Base-by-base conservation (phyloP, 2,329 filamentous ascomycete species). In the Pseudomassariella vexata region DNA sequence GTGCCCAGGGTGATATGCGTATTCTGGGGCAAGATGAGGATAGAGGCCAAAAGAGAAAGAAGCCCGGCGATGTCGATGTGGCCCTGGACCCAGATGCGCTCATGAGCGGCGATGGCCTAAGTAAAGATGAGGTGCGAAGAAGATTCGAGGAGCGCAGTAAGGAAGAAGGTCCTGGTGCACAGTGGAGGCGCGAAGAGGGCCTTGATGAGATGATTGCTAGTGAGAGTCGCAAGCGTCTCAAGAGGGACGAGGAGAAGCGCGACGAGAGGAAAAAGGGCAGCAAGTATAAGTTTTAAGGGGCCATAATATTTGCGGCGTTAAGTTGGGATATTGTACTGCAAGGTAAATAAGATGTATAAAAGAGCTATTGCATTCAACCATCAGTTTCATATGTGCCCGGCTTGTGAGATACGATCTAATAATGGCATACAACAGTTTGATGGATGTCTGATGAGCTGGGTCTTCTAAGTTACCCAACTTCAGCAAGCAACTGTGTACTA, bases 161-260 rank as follows among this genome's bases (percentile, higher is more conserved):
- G 37, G 73, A 81, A 42, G 82, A 84, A 53, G 78, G 79, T 12
- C 57, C 73, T 16, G 79, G 81, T 21, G 76, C 78, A 15, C 73
- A 79, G 48, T 87, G 82, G 76, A 75, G 78, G 36, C 69, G 73
- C 59, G 85, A 94, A 55, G 90, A 96, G 47, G 90, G 95, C 53
- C 62, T 98, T 35, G 90, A 82, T 49, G 85, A 95, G 50, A 94
- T 98, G 85, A 95, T 98, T 64, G 87, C 87, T 9, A 82, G 86
- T 50, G 92, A 96, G 64, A 87, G 81, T 52, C 75, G 87, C 44
- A 96, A 96, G 73, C 76, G 88, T 55, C 74, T 89, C 55, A 94
- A 89, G 73, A 77, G 84, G 44, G 89, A 95, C 47, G 80, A 86
- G 57, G 87, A 94, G 59, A 79, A 79, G 55, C 71, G 72, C 49